Conservation (phyloP, 2,329 filamentous ascomycete species). For the Botrytis squamosa region DNA sequence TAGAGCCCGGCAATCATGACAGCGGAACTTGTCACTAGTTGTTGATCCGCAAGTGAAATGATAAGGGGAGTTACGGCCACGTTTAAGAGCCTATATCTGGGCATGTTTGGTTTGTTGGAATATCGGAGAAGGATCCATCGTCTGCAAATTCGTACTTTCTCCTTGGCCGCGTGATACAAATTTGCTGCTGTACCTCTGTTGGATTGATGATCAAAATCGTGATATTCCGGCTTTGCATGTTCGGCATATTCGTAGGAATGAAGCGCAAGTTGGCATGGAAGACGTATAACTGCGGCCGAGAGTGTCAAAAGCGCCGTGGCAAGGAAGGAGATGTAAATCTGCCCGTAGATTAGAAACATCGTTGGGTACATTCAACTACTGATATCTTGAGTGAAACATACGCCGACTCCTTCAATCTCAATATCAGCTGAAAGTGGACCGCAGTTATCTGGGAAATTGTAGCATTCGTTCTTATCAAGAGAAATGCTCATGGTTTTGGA, state of each 20-base stretch:
- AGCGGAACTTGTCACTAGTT: constrained; percentile 1
- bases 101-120: neutral
- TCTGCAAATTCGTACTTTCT: neutral
- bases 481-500: neutral
- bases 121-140: neutral
- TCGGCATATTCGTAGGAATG: neutral
- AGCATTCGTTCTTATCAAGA: neutral
- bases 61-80: neutral
- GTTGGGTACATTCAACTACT: neutral
- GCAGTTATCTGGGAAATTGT: neutral
- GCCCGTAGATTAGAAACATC: neutral
- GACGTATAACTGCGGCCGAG: neutral
- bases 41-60: constrained; percentile 15
- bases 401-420: neutral
- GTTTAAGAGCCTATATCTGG: neutral
- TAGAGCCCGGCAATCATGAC: constrained; percentile 7
- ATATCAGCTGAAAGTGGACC: neutral
- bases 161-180: neutral
- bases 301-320: constrained; percentile 6
- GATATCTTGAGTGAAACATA: neutral
- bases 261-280: constrained; percentile 7
- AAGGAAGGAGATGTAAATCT: constrained; percentile 16
- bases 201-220: neutral
- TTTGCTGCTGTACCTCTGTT: neutral
- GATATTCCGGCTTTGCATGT: neutral